A percentile compares a stretch with the other conserved stretches of the same genome.
phyloP scores from a whole-genome alignment of 331 rosid species.

The Arachis monticola region DNA sequence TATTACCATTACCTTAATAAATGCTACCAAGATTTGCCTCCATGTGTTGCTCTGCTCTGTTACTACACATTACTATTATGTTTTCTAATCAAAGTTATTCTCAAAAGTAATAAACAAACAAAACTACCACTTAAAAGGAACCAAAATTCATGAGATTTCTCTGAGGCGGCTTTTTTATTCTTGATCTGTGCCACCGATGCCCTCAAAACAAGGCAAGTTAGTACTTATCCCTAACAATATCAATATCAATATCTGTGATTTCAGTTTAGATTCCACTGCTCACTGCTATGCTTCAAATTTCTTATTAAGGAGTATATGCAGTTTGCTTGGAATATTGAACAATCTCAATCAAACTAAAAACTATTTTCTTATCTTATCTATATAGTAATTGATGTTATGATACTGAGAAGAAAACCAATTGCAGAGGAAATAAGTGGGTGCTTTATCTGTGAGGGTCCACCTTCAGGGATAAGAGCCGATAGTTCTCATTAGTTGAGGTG shows the following conservation, averaged over 20 bases:
- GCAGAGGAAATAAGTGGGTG: conserved; percentile 11
- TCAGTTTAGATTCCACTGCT: background rate
- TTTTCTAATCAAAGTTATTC: background rate
- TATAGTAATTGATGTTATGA: background rate
- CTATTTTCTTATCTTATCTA: background rate
- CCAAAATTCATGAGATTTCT: conserved; percentile 6
- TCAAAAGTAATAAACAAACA: background rate
- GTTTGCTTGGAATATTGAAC: background rate
- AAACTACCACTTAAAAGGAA: background rate
- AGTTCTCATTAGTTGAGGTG: background rate
- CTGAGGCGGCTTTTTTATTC: background rate
- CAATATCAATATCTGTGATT: background rate
- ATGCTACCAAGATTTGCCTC: conserved; percentile 1
- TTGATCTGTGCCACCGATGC: conserved; percentile 3
- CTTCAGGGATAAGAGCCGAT: conserved; percentile 12
- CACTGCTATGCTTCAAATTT: background rate
- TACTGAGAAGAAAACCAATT: too few relatives aligned
- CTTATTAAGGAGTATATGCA: background rate
- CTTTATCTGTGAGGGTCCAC: conserved; percentile 40
- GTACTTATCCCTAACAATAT: background rate
- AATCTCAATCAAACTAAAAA: background rate
- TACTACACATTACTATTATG: background rate
- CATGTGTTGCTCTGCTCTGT: background rate
- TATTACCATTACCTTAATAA: background rate
- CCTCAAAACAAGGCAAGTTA: conserved; percentile 10